Evolutionary conservation across 2,329 filamentous ascomycete species (phyloP).

Genomic region (Fusarium aywerte): DNA sequence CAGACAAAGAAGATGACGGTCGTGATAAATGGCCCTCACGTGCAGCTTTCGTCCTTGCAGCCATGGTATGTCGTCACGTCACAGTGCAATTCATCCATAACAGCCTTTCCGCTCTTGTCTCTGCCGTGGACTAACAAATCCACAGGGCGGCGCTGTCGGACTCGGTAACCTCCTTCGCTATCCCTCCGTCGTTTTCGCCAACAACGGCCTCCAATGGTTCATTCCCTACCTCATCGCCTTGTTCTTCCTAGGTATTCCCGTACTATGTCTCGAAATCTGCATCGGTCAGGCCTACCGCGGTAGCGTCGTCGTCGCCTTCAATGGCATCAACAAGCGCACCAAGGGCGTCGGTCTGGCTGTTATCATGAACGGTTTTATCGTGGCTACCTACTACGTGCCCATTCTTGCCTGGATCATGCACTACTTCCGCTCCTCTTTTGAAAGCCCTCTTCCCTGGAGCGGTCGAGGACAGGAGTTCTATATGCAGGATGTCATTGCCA

Average conservation of each 20-base stretch:
- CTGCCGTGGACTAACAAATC: background rate
- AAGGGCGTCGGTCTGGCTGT: slow-evolving; percentile 62
- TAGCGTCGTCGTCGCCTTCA: slow-evolving; percentile 60
- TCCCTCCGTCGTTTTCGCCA: slow-evolving; percentile 12
- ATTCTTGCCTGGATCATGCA: slow-evolving; percentile 66
- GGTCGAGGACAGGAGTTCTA: slow-evolving; percentile 24
- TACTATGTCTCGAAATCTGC: slow-evolving; percentile 66
- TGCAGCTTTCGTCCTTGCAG: background rate
- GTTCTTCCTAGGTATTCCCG: slow-evolving; percentile 59
- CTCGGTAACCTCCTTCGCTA: slow-evolving; percentile 7
- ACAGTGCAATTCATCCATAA: background rate
- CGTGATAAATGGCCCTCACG: slow-evolving; percentile 1
- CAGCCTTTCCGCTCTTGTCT: too few species aligned
- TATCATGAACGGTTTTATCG: slow-evolving; percentile 60
- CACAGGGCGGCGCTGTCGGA: slow-evolving; percentile 3
- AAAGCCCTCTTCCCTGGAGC: slow-evolving; percentile 62
- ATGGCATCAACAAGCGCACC: slow-evolving; percentile 59
- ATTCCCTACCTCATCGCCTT: slow-evolving; percentile 17
- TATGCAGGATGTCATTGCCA: slow-evolving; percentile 1
- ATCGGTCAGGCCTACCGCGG: slow-evolving; percentile 72
- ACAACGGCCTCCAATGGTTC: slow-evolving; percentile 13
- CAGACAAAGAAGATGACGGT: slow-evolving; percentile 1
- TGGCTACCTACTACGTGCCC: slow-evolving; percentile 63
- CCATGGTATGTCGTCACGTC: background rate
- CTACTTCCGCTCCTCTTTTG: slow-evolving; percentile 64